These are phyloP conservation scores for Xylaria palmicola DNA, from an alignment of 495 filamentous ascomycete genomes.

Conservation along the genomic window DNA sequence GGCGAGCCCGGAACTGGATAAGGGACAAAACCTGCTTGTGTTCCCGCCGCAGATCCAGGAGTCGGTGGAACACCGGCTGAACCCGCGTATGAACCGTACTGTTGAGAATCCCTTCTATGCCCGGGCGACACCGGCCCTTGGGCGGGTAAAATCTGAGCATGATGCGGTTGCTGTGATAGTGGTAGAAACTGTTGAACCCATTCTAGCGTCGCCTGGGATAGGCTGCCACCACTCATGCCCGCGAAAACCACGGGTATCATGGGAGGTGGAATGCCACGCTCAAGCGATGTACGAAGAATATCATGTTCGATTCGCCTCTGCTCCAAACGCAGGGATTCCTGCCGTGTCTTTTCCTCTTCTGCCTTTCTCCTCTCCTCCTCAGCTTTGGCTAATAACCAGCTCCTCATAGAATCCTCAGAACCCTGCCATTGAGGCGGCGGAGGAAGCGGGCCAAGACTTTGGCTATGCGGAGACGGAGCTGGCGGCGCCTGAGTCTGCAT, in stretches of 20 bases:
- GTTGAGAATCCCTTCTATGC: slow-evolving; percentile 46
- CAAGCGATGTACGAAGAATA: slow-evolving; percentile 78
- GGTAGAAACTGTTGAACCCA: slow-evolving; percentile 71
- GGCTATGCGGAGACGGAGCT: slow-evolving; percentile 35
- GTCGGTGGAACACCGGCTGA: slow-evolving; percentile 45
- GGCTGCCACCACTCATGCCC: slow-evolving; percentile 68
- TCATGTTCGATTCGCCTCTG: slow-evolving; percentile 80
- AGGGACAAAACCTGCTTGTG: slow-evolving; percentile 33
- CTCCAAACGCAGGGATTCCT: slow-evolving; percentile 74
- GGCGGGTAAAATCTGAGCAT: slow-evolving; percentile 52
- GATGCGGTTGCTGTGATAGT: slow-evolving; percentile 49
- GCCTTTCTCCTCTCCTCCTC: slow-evolving; percentile 84
- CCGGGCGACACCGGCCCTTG: slow-evolving; percentile 48
- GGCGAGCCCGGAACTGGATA: slow-evolving; percentile 42
- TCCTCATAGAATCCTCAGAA: slow-evolving; percentile 76
- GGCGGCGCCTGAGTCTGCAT: slow-evolving; percentile 37
- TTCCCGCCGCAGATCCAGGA: slow-evolving; percentile 42
- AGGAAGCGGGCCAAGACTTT: slow-evolving; percentile 58
- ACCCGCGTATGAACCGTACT: slow-evolving; percentile 43
- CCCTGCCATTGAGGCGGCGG: slow-evolving; percentile 70
- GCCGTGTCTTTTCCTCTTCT: slow-evolving; percentile 85
- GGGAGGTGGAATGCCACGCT: slow-evolving; percentile 77
- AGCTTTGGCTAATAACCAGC: slow-evolving; percentile 76
- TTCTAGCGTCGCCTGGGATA: slow-evolving; percentile 59
- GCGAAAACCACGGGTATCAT: slow-evolving; percentile 90